These are phyloP conservation scores for Phytopythium oedochilum DNA, from an alignment of 352 stramenopile species.

Conservation along the genomic window DNA sequence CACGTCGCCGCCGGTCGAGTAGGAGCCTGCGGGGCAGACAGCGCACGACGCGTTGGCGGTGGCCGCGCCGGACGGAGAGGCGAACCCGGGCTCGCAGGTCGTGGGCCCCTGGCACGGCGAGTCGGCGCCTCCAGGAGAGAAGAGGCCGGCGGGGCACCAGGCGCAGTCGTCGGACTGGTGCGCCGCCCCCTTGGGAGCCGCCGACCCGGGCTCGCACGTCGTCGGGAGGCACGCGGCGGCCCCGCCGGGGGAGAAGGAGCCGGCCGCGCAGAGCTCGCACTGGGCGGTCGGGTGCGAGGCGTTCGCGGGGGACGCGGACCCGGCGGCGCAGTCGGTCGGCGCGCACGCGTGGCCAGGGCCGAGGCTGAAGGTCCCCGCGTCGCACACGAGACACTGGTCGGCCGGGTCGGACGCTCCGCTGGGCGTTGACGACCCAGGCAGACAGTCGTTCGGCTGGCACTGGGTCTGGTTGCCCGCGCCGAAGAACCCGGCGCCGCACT, in stretches of 20 bases:
- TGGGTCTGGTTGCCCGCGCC: slow-evolving; percentile 27
- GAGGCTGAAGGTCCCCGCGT: slow-evolving; percentile 25
- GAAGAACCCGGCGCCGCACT: slow-evolving; percentile 26
- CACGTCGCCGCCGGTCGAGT: slow-evolving; percentile 16
- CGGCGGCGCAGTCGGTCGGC: slow-evolving; percentile 17
- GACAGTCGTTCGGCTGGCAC: slow-evolving; percentile 23
- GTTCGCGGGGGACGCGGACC: slow-evolving; percentile 17
- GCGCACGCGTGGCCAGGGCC: slow-evolving; percentile 22
- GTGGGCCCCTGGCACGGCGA: slow-evolving; percentile 26
- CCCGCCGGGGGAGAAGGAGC: slow-evolving; percentile 26
- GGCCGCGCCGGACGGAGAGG: slow-evolving; percentile 23
- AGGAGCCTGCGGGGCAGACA: slow-evolving; percentile 24
- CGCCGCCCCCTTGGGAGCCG: slow-evolving; percentile 21
- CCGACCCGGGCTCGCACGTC: slow-evolving; percentile 22
- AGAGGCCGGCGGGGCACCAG: slow-evolving; percentile 25
- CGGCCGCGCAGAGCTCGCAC: slow-evolving; percentile 22
- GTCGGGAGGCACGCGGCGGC: slow-evolving; percentile 20
- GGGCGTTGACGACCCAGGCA: slow-evolving; percentile 19
- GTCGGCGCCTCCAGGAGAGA: slow-evolving; percentile 18
- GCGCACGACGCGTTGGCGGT: slow-evolving; percentile 25
- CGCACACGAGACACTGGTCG: slow-evolving; percentile 26
- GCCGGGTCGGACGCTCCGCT: slow-evolving; percentile 21
- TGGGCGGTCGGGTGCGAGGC: slow-evolving; percentile 21
- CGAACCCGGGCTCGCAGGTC: slow-evolving; percentile 22
- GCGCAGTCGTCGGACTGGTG: slow-evolving; percentile 26